Percentiles rank a stretch among this genome's conserved stretches.
These are phyloP conservation scores for Elsinoe perseae DNA, from an alignment of 2,329 filamentous ascomycete species.

Conservation along the genomic window DNA sequence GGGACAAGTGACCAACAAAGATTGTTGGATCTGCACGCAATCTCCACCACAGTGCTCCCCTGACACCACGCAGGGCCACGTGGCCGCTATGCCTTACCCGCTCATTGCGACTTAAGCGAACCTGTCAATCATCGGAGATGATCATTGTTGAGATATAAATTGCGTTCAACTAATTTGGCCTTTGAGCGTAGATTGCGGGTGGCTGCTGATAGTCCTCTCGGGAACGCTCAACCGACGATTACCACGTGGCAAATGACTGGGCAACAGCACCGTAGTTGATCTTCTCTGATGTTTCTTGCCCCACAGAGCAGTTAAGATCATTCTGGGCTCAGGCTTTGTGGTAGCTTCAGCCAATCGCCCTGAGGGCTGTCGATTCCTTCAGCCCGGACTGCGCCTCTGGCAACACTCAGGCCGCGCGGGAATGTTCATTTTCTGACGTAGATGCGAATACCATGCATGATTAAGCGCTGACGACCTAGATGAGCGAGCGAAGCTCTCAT, in stretches of 20 bases:
- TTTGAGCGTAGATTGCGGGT: neutral
- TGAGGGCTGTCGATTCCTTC: too few relatives aligned
- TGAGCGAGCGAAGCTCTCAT: too few relatives aligned
- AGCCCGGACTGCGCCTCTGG: too few relatives aligned
- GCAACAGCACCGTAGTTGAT: too few relatives aligned
- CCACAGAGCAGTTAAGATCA: neutral
- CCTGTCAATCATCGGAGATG: neutral
- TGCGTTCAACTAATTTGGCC: neutral
- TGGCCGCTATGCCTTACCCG: neutral
- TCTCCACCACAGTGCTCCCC: neutral
- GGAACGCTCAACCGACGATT: neutral
- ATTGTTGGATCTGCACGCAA: neutral
- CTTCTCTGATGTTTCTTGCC: too few relatives aligned
- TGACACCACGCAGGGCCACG: neutral
- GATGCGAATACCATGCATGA: too few relatives aligned
- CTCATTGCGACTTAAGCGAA: neutral
- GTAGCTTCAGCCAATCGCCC: too few relatives aligned
- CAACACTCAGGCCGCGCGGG: too few relatives aligned
- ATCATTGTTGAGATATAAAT: neutral
- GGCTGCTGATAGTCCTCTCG: neutral
- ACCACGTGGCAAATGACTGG: conserved; percentile 5
- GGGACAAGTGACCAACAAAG: neutral
- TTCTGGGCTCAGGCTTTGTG: too few relatives aligned
- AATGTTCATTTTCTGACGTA: too few relatives aligned
- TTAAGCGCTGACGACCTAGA: too few relatives aligned